phyloP scores from a whole-genome alignment of 495 filamentous ascomycete genomes.

The Cercophora newfieldiana region DNA sequence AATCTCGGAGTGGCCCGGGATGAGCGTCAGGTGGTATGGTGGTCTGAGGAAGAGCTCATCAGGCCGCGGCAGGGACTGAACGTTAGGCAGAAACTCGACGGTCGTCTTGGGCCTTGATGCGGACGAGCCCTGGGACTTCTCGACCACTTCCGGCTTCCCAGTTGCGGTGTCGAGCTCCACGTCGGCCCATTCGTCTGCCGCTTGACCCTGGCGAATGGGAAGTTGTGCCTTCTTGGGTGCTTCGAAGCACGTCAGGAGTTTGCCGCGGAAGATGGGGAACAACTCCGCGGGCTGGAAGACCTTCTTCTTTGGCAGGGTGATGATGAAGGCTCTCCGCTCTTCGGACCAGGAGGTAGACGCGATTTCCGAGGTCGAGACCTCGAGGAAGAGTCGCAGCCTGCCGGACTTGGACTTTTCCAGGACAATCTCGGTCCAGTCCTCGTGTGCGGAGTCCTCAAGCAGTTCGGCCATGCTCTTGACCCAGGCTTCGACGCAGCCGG shows the following conservation, averaged over 20 bases:
- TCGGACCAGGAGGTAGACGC: constrained; percentile 29
- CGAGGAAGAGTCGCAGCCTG: constrained; percentile 34
- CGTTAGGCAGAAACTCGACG: constrained; percentile 33
- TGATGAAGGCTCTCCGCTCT: constrained; percentile 27
- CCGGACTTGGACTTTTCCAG: constrained; percentile 22
- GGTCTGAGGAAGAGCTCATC: constrained; percentile 40
- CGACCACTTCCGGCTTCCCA: constrained; percentile 24
- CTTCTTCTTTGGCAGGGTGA: constrained; percentile 33
- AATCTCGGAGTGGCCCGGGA: constrained; percentile 17
- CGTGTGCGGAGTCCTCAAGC: constrained; percentile 34
- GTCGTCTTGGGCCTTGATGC: constrained; percentile 3
- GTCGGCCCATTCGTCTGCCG: constrained; percentile 37
- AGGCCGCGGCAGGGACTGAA: constrained; percentile 33
- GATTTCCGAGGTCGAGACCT: constrained; percentile 24
- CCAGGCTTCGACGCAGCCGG: constrained; percentile 30
- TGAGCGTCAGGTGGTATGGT: constrained; percentile 42
- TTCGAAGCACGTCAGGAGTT: constrained; percentile 32
- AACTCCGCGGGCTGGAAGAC: constrained; percentile 28
- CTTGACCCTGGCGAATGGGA: neutral
- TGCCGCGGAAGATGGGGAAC: constrained; percentile 30
- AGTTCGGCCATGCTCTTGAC: constrained; percentile 31
- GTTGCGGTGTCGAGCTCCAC: constrained; percentile 30
- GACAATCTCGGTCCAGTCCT: constrained; percentile 35
- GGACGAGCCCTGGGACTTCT: neutral
- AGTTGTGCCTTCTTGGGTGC: constrained; percentile 11